Evolutionary conservation across 179 eudicot genomes (phyloP), one percentile per base, ranked within the genome.

Genomic region (Vitellaria paradoxa): DNA sequence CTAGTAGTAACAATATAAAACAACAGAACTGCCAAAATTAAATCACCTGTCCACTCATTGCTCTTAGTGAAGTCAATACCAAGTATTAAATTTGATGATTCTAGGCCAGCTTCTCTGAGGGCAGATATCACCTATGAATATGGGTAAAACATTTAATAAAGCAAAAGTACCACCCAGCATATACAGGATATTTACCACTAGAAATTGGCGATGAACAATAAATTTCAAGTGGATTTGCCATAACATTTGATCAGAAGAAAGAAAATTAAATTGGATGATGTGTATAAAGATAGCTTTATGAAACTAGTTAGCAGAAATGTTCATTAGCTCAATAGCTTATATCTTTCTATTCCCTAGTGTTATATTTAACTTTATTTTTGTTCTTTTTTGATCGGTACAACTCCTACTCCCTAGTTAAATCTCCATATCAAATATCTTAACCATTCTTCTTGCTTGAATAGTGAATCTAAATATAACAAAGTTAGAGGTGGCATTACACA

Each of bases 41-140:
- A n/a, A 60, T 75, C 70, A 92, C 97, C 97, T 72, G 91, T 81
- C 97, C 97, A 92, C 80, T 92, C 97, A 73, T 93, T 93, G 81
- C 97, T 93, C 86, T 93, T 93, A 20, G 97, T 93, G 82, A 91
- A 93, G 83, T 93, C 97, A 75, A 93, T 81, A 66, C 94, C 97
- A 74, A 93, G 97, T 72, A 93, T 90, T 68, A 93, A 78, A 79
- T 93, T 93, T 61, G 97, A 93, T 12, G 97, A 93, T 85, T 93
- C 97, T 76, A 93, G 94, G 74, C 97, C 97, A 78, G 90, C 91
- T 84, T 91, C 91, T 86, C 94, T 88, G 46, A 93, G 80, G 68
- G 97, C 88, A 63, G 82, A 76, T 61, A 84, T 85, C 23, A 93
- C 97, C 97, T 93, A 79, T 17, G 68, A 78, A 76, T 72, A 65